phyloP scores from a whole-genome alignment of 805 yeast genomes.

The Saturnispora saitoi region DNA sequence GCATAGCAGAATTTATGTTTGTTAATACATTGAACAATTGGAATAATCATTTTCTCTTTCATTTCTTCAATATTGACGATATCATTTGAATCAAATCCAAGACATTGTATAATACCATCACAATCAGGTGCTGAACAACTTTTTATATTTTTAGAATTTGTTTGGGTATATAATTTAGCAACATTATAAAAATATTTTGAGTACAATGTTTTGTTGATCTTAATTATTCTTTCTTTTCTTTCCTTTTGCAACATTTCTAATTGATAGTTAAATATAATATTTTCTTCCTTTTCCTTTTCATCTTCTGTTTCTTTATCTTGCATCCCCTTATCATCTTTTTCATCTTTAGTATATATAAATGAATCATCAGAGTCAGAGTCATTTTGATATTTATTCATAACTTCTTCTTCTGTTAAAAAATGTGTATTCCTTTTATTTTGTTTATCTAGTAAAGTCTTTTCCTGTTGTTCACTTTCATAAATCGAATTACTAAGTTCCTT shows the following conservation, averaged over 20 bases:
- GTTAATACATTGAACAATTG: conserved; percentile 60
- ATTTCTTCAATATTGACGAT: conserved; percentile 23
- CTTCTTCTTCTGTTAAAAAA: conserved; percentile 7
- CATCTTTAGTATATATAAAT: background rate
- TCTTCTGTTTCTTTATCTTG: conserved; percentile 2
- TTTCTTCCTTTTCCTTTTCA: conserved; percentile 10
- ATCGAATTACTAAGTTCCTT: conserved; percentile 23
- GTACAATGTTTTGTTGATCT: conserved; percentile 22
- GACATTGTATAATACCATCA: conserved; percentile 39
- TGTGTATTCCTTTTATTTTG: background rate
- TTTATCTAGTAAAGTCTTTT: background rate
- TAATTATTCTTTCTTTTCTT: conserved; percentile 17
- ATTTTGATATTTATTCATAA: conserved; percentile 8
- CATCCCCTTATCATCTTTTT: background rate
- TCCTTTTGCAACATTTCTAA: conserved; percentile 18
- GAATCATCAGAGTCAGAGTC: conserved; percentile 9
- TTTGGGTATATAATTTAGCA: conserved; percentile 45
- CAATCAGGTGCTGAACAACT: conserved; percentile 91
- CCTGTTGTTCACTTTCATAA: background rate
- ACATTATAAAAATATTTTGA: conserved; percentile 34
- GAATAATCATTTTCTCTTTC: conserved; percentile 32
- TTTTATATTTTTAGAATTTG: conserved; percentile 38
- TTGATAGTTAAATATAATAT: conserved; percentile 18
- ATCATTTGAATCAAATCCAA: conserved; percentile 27
- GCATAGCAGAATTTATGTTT: conserved; percentile 70